Percentiles rank a stretch among this genome's conserved stretches.
phyloP scores from a whole-genome alignment of 2,329 filamentous ascomycete genomes.

The Xylariaceae sp. region DNA sequence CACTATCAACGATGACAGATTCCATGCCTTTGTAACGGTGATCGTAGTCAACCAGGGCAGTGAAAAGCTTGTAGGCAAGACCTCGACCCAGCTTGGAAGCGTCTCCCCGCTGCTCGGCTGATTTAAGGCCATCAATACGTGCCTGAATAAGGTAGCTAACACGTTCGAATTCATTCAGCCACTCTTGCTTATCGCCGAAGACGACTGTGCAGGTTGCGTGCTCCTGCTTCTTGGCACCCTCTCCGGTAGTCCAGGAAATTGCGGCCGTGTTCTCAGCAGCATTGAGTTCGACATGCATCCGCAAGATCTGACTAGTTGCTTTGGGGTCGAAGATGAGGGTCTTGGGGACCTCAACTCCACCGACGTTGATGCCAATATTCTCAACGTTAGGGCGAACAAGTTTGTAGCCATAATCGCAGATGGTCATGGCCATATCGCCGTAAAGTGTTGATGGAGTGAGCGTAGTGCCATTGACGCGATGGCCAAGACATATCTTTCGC shows the following conservation, averaged over 20 bases:
- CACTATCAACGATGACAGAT: conserved; percentile 54
- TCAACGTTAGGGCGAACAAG: conserved; percentile 55
- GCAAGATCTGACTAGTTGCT: conserved; percentile 54
- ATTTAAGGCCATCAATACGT: conserved; percentile 55
- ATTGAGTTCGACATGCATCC: conserved; percentile 59
- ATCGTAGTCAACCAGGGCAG: conserved; percentile 56
- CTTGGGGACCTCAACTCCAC: conserved; percentile 66
- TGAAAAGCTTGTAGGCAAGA: conserved; percentile 72
- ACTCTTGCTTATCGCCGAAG: conserved; percentile 58
- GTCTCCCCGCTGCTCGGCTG: conserved; percentile 61
- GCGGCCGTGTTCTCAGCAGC: conserved; percentile 53
- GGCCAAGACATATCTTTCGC: conserved; percentile 59
- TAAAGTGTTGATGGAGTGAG: conserved; percentile 62
- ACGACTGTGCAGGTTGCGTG: conserved; percentile 62
- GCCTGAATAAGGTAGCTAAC: conserved; percentile 67
- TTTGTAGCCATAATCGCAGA: conserved; percentile 66
- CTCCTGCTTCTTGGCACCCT: conserved; percentile 56
- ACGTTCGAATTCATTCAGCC: conserved; percentile 65
- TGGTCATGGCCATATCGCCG: conserved; percentile 52
- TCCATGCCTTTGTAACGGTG: conserved; percentile 56
- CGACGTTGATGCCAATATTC: conserved; percentile 61
- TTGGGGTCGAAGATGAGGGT: conserved; percentile 59
- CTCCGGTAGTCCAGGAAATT: conserved; percentile 57
- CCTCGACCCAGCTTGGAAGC: conserved; percentile 72
- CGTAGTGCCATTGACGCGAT: conserved; percentile 64